Evolutionary conservation across 805 yeast species (phyloP), one percentile per base, ranked within the genome.

Genomic region (Peterozyma xylosa): DNA sequence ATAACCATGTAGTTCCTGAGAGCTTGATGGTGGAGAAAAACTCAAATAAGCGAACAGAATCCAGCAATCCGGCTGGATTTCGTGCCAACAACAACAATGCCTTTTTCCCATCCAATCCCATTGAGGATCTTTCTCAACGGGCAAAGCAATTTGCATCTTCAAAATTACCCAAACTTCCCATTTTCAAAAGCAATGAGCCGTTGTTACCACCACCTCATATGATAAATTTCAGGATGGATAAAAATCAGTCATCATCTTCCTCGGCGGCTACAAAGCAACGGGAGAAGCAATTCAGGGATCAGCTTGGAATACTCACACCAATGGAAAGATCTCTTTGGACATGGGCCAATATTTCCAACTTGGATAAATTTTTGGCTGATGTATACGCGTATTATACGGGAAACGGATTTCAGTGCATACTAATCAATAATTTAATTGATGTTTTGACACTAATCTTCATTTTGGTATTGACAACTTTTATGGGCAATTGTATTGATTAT

Each of bases 341-440:
- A 48, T 93, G 99, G 98, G 96, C 98, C 1, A 93, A 93, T 55
- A 87, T 93, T 18, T 87, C 86, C 52, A 93, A 93, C 60, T 72
- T 93, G 59, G 99, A 93, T 64, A 74, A 78, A 38, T 93, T 91
- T 54, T 67, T 93, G 15, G 79, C 78, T 42, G 95, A 91, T 52
- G 76, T 90, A 10, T 93, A 93, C 62, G 71, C 73, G 41, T 93
- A 89, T 58, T 93, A 86, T 59, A 66, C 83, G 27, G 95, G 95
- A 2, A 86, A 82, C 57, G 99, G 99, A 0, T 73, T 82, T 46
- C 70, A 73, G 39, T 86, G 95, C 57, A 87, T 91, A n/a, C 59
- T 87, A 11, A 59, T 88, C 29, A 70, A 81, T 15, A 76, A 83
- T 38, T 48, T 73, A 2, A 72, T 84, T 39, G 95, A 88, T 50